Conservation (phyloP, 2,329 filamentous ascomycete genomes). For the Verticillium albo-atrum region DNA sequence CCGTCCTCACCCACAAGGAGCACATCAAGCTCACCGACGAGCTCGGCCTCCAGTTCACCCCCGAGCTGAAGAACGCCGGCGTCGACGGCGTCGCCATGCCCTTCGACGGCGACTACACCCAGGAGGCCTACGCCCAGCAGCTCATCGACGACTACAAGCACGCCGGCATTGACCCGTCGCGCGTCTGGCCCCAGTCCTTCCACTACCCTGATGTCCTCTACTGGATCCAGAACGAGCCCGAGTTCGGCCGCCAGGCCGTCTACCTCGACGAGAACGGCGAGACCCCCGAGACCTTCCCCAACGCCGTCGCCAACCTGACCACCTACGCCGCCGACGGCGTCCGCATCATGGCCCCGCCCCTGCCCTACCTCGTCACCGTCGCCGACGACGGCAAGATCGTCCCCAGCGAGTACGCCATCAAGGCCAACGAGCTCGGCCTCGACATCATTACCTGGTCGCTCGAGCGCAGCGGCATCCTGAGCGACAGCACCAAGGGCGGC, state of each 20-base stretch:
- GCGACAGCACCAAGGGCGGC: constrained; percentile 39
- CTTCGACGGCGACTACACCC: constrained; percentile 59
- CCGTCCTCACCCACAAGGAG: constrained; percentile 55
- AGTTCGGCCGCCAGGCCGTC: constrained; percentile 57
- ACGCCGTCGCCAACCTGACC: constrained; percentile 53
- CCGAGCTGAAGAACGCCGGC: constrained; percentile 63
- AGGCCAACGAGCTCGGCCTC: constrained; percentile 56
- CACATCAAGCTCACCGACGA: constrained; percentile 56
- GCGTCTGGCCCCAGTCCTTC: constrained; percentile 64
- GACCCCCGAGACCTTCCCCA: constrained; percentile 41
- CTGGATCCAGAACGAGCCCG: constrained; percentile 59
- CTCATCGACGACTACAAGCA: constrained; percentile 56
- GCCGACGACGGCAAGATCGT: constrained; percentile 49
- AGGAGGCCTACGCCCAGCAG: constrained; percentile 60
- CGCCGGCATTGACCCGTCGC: constrained; percentile 44
- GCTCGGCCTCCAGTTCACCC: constrained; percentile 58
- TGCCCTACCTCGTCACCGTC: constrained; percentile 56
- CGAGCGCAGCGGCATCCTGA: constrained; percentile 60
- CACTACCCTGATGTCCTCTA: constrained; percentile 59
- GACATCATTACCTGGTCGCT: constrained; percentile 66
- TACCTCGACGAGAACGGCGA: constrained; percentile 62
- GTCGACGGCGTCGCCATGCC: constrained; percentile 71
- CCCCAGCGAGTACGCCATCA: constrained; percentile 57
- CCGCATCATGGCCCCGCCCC: constrained; percentile 57
- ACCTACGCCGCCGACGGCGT: constrained; percentile 54